Evolutionary conservation across 768 basidiomycete genomes (phyloP).

Genomic region (Dioszegia crocea): DNA sequence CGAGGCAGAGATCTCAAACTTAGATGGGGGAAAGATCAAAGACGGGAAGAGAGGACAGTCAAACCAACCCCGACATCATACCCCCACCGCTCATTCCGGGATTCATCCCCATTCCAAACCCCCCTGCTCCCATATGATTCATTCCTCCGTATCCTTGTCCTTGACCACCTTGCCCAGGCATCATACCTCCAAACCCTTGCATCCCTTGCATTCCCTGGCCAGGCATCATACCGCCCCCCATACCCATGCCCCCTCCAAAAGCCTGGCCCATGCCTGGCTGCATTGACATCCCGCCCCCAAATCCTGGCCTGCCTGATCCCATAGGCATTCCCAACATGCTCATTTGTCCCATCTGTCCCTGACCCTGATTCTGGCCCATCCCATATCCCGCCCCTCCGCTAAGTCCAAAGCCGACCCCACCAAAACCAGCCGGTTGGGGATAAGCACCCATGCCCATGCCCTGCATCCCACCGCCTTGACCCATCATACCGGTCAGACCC

Average conservation of each 20-base stretch:
- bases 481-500: background rate
- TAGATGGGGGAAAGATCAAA: background rate
- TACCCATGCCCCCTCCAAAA: background rate
- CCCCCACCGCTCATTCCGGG: background rate
- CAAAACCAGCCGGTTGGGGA: conserved; percentile 9
- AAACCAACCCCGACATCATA: conserved; percentile 4
- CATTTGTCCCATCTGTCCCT: conserved; percentile 5
- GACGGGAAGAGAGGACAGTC: background rate
- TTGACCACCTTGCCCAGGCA: conserved; percentile 4
- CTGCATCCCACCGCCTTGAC: background rate
- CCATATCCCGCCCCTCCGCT: conserved; percentile 10
- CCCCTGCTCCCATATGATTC: conserved; percentile 1
- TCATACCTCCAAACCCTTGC: conserved; percentile 8
- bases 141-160: background rate
- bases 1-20: too few relatives aligned
- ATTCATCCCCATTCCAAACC: conserved; percentile 7
- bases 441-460: background rate
- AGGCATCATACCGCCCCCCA: conserved; percentile 5
- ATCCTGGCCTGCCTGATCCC: too few relatives aligned
- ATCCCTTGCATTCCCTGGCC: conserved; percentile 4
- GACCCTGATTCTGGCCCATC: conserved; percentile 4
- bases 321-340: conserved; percentile 11
- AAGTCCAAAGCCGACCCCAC: conserved; percentile 26
- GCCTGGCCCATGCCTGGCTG: too few relatives aligned
- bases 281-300: too few relatives aligned